Base-by-base conservation (phyloP, 225 moss, liverwort and hornwort species). In the Rhytidiadelphus loreus region DNA sequence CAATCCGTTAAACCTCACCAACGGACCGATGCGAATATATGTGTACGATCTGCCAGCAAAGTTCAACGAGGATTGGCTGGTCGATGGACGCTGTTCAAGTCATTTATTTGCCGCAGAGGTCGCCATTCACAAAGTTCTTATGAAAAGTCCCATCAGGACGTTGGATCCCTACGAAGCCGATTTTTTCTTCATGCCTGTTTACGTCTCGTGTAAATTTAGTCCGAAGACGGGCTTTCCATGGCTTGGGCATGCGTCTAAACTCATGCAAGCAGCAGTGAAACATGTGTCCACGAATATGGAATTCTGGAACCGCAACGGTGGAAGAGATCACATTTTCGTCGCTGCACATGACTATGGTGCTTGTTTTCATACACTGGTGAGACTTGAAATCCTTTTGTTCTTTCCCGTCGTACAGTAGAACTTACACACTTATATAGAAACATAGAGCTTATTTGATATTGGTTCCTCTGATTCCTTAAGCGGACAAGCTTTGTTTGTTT, bases 61-160 rank as follows among this genome's bases (percentile, higher is more conserved):
- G 77, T 98, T 94, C 91, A 98, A 98, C 77, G 87, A 87, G 68
- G 92, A 96, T 72, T 98, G 98, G 98, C 95, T 98, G n/a, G 92
- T 79, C 43, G 92, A 98, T 88, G 88, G 91, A 35, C 97, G 97
- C 24, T 98, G 98, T 88, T 90, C 95, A 81, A 97, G 83, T 85
- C 98, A 98, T 83, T 94, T 98, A 83, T 98, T 98, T 90, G 97
- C 96, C 33, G 94, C 98, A 16, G 98, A 98, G 90, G 98, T 98
- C 35, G 96, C 96, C 80, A 89, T 98, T 41, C 98, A 98, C 84
- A 93, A 88, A 86, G 90, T 87, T 73, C 95, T 98, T 35, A 62
- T 95, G 81, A 75, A 26, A 7, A 96, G 98, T 88, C 92, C 93
- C 44, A 72, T 97, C 70, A 90, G 95, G 92, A 98, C 98, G 9